Evolutionary conservation across 2,329 filamentous ascomycete genomes (phyloP).

Genomic region (Penicillium palitans): DNA sequence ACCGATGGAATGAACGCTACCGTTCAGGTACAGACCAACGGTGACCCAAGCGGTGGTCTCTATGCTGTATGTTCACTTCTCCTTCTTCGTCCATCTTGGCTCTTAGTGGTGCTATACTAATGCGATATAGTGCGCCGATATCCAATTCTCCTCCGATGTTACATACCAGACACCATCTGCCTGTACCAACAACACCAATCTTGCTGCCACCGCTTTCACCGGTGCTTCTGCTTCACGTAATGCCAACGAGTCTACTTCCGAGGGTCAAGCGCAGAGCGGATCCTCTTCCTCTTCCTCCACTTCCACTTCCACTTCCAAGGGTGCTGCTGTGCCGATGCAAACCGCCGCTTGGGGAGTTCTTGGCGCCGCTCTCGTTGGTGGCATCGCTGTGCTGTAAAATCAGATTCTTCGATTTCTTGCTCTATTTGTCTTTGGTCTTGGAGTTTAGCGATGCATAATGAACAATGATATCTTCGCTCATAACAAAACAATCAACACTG

Average conservation of each 20-base stretch:
- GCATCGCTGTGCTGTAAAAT: slow-evolving; percentile 34
- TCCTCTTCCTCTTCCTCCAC: slow-evolving; percentile 2
- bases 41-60: slow-evolving; percentile 59
- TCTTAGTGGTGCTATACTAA: neutral
- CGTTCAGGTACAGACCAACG: slow-evolving; percentile 68
- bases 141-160: slow-evolving; percentile 61
- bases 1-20: slow-evolving; percentile 63
- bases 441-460: neutral
- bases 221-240: slow-evolving; percentile 40
- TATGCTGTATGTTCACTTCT: slow-evolving; percentile 58
- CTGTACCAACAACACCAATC: slow-evolving; percentile 61
- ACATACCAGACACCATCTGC: slow-evolving; percentile 45
- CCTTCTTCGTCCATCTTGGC: slow-evolving; percentile 1
- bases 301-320: slow-evolving; percentile 27
- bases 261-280: slow-evolving; percentile 34
- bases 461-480: neutral
- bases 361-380: slow-evolving; percentile 36
- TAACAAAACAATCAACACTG: neutral
- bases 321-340: slow-evolving; percentile 32
- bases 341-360: slow-evolving; percentile 42
- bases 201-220: slow-evolving; percentile 50
- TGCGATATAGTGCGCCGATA: slow-evolving; percentile 64
- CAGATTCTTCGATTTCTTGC: too few relatives aligned
- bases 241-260: slow-evolving; percentile 47
- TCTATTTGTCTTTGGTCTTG: neutral